Base-by-base conservation (phyloP, 108 stramenopile species). In the Ochromonas danica region DNA sequence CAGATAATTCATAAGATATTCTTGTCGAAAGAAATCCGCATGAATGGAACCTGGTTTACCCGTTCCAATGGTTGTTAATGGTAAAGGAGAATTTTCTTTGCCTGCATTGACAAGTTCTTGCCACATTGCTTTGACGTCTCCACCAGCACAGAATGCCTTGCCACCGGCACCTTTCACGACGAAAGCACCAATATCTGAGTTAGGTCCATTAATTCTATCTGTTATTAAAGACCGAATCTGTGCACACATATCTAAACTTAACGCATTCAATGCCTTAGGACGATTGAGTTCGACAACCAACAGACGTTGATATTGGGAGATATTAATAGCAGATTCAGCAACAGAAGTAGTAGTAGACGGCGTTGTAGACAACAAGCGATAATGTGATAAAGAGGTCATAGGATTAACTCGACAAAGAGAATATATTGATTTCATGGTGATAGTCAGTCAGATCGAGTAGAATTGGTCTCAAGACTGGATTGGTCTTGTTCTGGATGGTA, bases 101-200 rank as follows among this genome's bases (percentile, higher is more conserved):
- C 88, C 91, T 0, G 85, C 71, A 40, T 87, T 62, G 60, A 88
- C 91, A 0, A 94, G 84, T 0, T 35, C 42, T 51, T 77, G 6
- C 70, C 40, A 28, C 1, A 33, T 33, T 40, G 74, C 36, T 41
- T 62, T 39, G 31, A 97, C 90, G 83, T 97, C 94, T 0, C 95
- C 95, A 35, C 96, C 96, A 28, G 95, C 93, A 87, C 96, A 97
- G 82, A 97, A 95, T n/a, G 85, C 82, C 43, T 83, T 83, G 2
- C 40, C 82, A 10, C 86, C 86, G 30, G 78, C 61, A 10, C 86
- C 86, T 39, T 31, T 61, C 30, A 75, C 71, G 0, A 1, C 62
- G 38, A 86, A 39, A 77, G 81, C 42, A 36, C 41, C 62, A 41
- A 38, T 0, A 31, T 0, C 1, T 71, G 43, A 39, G 61, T 0